Evolutionary conservation across 176 grass and related monocot genomes (phyloP).

Genomic region (Saccharum spontaneum): DNA sequence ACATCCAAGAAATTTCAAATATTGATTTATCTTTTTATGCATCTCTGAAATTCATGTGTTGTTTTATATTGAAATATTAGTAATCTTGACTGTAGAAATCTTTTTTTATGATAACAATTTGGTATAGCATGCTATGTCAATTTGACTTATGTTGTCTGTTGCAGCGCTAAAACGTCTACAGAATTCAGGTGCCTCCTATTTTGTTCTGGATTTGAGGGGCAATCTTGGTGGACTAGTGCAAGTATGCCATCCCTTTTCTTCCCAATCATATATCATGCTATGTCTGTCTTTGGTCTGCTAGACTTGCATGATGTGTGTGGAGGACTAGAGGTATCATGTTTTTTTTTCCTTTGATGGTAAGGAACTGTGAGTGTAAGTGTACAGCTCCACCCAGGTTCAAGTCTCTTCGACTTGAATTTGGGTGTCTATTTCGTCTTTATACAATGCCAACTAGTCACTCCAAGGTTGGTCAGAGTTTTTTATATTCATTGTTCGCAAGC

Average conservation of each 20-base stretch:
- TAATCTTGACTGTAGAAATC: not conserved
- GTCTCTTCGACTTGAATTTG: not conserved
- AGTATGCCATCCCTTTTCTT: constrained; percentile 51
- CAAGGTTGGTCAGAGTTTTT: not conserved
- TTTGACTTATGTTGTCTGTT: constrained; percentile 40
- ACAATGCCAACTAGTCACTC: not conserved
- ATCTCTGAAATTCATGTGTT: constrained; percentile 21
- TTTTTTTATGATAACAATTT: not conserved
- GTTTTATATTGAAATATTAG: constrained; percentile 13
- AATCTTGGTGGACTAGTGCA: constrained; percentile 97
- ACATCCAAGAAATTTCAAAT: not conserved
- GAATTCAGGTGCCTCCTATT: constrained; percentile 73
- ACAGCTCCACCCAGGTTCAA: not conserved
- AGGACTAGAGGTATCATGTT: constrained; percentile 1
- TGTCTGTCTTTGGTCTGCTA: constrained; percentile 16
- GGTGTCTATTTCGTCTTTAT: not conserved
- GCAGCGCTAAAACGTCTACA: constrained; percentile 84
- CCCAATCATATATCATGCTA: not conserved
- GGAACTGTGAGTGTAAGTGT: not conserved
- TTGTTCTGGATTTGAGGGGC: constrained; percentile 94
- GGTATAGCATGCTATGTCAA: constrained; percentile 13
- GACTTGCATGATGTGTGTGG: constrained; percentile 15
- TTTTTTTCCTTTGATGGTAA: not conserved
- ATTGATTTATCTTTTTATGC: constrained; percentile 10
- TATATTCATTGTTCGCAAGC: not conserved